Conservation (phyloP, 2,329 filamentous ascomycete species). For the Mycogone perniciosa region DNA sequence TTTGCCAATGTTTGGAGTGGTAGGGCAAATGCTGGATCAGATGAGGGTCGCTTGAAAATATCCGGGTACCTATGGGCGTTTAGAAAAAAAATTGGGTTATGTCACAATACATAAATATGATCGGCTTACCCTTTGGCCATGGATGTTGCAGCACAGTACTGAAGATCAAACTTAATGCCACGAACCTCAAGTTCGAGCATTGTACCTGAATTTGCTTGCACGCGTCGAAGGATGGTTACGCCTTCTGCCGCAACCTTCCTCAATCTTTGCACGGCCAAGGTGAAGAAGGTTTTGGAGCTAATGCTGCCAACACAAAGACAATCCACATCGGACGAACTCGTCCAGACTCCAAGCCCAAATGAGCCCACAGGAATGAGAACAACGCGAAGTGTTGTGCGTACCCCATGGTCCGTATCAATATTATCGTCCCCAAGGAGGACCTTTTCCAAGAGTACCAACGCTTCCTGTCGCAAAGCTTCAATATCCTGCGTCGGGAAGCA, state of each 20-base stretch:
- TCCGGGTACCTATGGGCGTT: conserved; percentile 35
- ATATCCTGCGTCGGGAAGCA: conserved; percentile 45
- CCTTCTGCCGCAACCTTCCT: conserved; percentile 37
- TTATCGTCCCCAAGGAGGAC: conserved; percentile 31
- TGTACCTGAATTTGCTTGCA: conserved; percentile 52
- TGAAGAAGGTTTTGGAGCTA: conserved; percentile 55
- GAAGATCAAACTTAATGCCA: conserved; percentile 55
- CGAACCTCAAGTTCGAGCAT: conserved; percentile 59
- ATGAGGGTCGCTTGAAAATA: conserved; percentile 40
- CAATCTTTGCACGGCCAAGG: conserved; percentile 50
- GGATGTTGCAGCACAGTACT: conserved; percentile 56
- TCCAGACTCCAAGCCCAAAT: conserved; percentile 58
- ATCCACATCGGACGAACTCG: conserved; percentile 55
- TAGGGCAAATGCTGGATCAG: conserved; percentile 49
- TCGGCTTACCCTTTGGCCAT: conserved; percentile 43
- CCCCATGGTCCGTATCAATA: conserved; percentile 5
- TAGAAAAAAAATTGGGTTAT: not conserved
- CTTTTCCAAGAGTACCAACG: conserved; percentile 39
- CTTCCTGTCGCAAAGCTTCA: conserved; percentile 32
- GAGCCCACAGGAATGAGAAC: conserved; percentile 59
- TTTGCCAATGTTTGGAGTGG: conserved; percentile 51
- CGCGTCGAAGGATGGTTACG: conserved; percentile 48
- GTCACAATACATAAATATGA: not conserved
- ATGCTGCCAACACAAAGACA: conserved; percentile 59
- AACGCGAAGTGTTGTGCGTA: conserved; percentile 28